phyloP scores from a whole-genome alignment of 2,329 filamentous ascomycete genomes.

The Hypoxylon sp. region DNA sequence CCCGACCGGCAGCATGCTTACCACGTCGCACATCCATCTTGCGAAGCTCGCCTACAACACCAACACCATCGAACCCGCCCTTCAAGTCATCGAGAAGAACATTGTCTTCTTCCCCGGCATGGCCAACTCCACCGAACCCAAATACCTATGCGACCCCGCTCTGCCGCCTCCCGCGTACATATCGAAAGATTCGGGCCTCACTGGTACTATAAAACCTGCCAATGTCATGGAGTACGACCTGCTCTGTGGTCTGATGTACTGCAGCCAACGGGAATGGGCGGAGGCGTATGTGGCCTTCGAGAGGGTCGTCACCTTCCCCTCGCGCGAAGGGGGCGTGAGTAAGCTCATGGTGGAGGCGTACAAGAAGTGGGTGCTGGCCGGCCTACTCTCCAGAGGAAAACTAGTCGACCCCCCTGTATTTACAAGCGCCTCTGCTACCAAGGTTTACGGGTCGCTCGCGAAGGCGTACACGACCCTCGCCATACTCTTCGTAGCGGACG shows the following conservation, averaged over 20 bases:
- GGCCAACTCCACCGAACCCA: conserved; percentile 52
- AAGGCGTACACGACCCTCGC: conserved; percentile 79
- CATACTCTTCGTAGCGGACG: conserved; percentile 70
- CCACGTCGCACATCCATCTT: conserved; percentile 70
- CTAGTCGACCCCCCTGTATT: conserved; percentile 66
- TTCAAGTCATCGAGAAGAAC: conserved; percentile 72
- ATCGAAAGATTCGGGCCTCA: conserved; percentile 67
- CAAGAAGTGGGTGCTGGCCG: conserved; percentile 88
- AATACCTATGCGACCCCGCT: conserved; percentile 59
- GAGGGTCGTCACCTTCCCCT: conserved; percentile 75
- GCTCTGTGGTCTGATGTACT: conserved; percentile 72
- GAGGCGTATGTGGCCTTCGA: conserved; percentile 72
- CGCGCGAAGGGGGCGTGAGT: conserved; percentile 71
- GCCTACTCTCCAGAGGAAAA: conserved; percentile 76
- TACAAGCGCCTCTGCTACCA: conserved; percentile 58
- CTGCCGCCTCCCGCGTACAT: conserved; percentile 69
- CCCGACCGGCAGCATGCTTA: conserved; percentile 73
- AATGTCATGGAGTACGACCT: conserved; percentile 76
- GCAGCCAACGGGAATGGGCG: conserved; percentile 70
- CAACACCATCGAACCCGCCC: conserved; percentile 64
- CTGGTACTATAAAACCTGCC: conserved; percentile 62
- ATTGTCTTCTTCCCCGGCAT: conserved; percentile 73
- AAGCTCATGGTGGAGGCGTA: conserved; percentile 89
- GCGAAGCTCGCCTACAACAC: conserved; percentile 69
- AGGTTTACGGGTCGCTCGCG: conserved; percentile 65